These are phyloP conservation scores for Pichia kudriavzevii DNA, from an alignment of 1,139 yeast species.

Conservation along the genomic window DNA sequence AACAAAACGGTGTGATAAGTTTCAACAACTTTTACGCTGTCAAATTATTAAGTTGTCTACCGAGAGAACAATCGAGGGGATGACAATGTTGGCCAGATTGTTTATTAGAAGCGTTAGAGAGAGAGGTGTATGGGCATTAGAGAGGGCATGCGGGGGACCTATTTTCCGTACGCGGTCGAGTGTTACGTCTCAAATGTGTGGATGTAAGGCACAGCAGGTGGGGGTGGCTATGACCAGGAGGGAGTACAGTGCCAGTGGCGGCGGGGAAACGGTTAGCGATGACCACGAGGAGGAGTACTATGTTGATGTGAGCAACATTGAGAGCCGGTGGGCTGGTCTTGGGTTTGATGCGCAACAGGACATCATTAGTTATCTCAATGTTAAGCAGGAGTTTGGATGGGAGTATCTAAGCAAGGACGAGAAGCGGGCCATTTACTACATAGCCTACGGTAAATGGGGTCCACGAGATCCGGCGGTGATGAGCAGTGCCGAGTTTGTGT, in stretches of 20 bases:
- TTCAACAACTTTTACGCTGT: no score
- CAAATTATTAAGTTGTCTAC: no score
- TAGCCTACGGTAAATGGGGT: slow-evolving; percentile 58
- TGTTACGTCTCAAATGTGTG: no score
- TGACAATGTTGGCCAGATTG: no score
- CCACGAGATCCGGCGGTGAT: slow-evolving; percentile 33
- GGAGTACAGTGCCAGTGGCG: slow-evolving; percentile 2
- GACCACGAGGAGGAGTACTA: slow-evolving; percentile 26
- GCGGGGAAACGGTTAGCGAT: slow-evolving; percentile 6
- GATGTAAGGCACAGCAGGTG: no score
- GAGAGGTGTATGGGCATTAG: no score
- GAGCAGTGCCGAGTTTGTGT: slow-evolving; percentile 26
- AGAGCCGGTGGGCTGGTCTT: slow-evolving; percentile 48
- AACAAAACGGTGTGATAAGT: no score
- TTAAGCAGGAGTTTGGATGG: slow-evolving; percentile 55
- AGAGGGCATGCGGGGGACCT: no score
- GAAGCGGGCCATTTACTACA: slow-evolving; percentile 51
- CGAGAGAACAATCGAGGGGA: no score
- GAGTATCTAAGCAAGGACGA: slow-evolving; percentile 45
- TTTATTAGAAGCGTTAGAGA: no score
- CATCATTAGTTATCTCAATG: slow-evolving; percentile 48
- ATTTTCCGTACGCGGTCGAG: no score
- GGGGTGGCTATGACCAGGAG: no score
- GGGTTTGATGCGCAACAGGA: slow-evolving; percentile 53
- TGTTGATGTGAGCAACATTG: slow-evolving; percentile 35